phyloP scores from a whole-genome alignment of 768 basidiomycete genomes.

The Chalciporus sphaerocephalus region DNA sequence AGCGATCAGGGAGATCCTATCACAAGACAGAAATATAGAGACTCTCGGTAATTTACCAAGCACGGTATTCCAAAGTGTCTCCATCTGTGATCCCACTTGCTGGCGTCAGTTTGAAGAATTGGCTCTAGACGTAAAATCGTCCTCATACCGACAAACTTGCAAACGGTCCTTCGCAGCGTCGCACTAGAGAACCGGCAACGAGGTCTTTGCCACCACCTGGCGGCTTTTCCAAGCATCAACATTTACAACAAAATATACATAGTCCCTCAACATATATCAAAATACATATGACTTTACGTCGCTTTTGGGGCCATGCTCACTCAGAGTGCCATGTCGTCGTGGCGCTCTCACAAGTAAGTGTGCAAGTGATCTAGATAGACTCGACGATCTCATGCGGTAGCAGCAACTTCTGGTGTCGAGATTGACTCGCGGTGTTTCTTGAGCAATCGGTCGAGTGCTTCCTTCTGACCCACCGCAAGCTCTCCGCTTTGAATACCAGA shows the following conservation, averaged over 20 bases:
- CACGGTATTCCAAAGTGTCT: no score
- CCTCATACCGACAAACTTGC: no score
- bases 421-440: slow-evolving; percentile 60
- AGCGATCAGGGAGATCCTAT: no score
- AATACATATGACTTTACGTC: slow-evolving; percentile 15
- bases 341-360: background rate
- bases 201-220: no score
- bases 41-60: no score
- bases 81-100: no score
- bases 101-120: no score
- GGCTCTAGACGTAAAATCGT: no score
- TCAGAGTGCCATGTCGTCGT: background rate
- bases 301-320: slow-evolving; percentile 17
- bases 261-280: slow-evolving; percentile 4
- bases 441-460: slow-evolving; percentile 82
- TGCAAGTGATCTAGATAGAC: background rate
- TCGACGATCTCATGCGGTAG: slow-evolving; percentile 7
- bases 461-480: slow-evolving; percentile 91
- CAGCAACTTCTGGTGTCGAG: slow-evolving; percentile 1
- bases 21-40: no score
- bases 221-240: no score
- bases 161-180: no score
- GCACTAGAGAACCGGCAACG: no score
- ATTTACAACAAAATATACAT: slow-evolving; percentile 7
- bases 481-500: slow-evolving; percentile 89